phyloP scores from a whole-genome alignment of 2,329 filamentous ascomycete species.

The Colletotrichum eremochloae region DNA sequence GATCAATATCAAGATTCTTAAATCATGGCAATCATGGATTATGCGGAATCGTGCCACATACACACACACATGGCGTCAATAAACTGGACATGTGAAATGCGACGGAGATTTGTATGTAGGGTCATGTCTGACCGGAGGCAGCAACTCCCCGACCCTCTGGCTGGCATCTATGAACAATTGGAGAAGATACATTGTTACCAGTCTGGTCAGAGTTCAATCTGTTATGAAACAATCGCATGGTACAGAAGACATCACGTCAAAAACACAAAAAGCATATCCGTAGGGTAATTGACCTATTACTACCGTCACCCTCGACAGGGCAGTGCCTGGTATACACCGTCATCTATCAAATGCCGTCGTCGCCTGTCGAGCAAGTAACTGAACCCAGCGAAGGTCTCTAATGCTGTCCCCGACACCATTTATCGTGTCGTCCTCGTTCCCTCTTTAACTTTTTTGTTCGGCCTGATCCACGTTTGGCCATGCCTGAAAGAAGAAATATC shows the following conservation, averaged over 20 bases:
- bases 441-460: constrained; percentile 41
- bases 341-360: constrained; percentile 36
- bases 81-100: neutral
- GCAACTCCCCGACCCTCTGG: neutral
- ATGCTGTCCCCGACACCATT: constrained; percentile 33
- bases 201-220: neutral
- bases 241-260: neutral
- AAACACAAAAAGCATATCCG: neutral
- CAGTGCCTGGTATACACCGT: constrained; percentile 30
- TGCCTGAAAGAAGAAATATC: constrained; percentile 33
- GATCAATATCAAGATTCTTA: neutral
- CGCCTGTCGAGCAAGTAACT: constrained; percentile 33
- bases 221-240: no score
- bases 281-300: constrained; percentile 36
- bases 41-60: neutral
- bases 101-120: neutral
- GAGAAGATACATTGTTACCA: neutral
- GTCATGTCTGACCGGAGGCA: neutral
- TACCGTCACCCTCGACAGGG: constrained; percentile 19
- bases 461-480: constrained; percentile 41
- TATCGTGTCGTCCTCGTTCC: constrained; percentile 37
- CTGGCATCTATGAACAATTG: neutral
- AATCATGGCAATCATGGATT: no score
- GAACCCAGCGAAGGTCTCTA: constrained; percentile 36
- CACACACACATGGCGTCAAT: neutral